These are phyloP conservation scores for Sugiyamaella paludigena DNA, from an alignment of 1,139 yeast genomes.

Conservation along the genomic window DNA sequence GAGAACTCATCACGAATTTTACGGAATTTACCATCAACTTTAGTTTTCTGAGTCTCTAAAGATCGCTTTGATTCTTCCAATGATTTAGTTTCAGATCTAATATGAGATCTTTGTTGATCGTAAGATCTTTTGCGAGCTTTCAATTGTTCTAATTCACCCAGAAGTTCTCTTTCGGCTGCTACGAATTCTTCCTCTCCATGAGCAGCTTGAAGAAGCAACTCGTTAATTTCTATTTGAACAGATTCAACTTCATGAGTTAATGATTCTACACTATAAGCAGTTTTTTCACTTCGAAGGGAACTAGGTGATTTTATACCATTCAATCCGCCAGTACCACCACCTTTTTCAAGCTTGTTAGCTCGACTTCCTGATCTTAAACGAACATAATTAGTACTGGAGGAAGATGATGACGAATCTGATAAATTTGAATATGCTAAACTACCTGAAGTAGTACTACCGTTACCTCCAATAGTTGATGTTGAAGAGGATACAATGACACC, in stretches of 20 bases:
- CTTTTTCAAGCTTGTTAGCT: background rate
- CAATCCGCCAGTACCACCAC: background rate
- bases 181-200: slow-evolving; percentile 44
- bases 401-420: background rate
- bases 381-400: background rate
- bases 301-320: background rate
- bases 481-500: background rate
- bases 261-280: slow-evolving; percentile 47
- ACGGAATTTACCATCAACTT: slow-evolving; percentile 31
- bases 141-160: slow-evolving; percentile 44
- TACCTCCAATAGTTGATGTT: background rate
- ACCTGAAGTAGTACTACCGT: background rate
- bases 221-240: slow-evolving; percentile 49
- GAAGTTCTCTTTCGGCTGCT: slow-evolving; percentile 42
- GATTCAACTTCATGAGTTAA: slow-evolving; percentile 49
- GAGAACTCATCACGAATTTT: slow-evolving; percentile 27
- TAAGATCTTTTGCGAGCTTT: slow-evolving; percentile 47
- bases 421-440: background rate
- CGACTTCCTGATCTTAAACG: slow-evolving; percentile 7
- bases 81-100: slow-evolving; percentile 49
- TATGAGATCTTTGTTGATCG: slow-evolving; percentile 48
- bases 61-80: slow-evolving; percentile 45
- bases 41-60: slow-evolving; percentile 38
- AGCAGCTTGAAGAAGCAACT: slow-evolving; percentile 42
- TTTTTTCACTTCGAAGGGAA: slow-evolving; percentile 17